Base-by-base conservation (phyloP, 2,329 filamentous ascomycete genomes). In the Cyclaneusma minus region DNA sequence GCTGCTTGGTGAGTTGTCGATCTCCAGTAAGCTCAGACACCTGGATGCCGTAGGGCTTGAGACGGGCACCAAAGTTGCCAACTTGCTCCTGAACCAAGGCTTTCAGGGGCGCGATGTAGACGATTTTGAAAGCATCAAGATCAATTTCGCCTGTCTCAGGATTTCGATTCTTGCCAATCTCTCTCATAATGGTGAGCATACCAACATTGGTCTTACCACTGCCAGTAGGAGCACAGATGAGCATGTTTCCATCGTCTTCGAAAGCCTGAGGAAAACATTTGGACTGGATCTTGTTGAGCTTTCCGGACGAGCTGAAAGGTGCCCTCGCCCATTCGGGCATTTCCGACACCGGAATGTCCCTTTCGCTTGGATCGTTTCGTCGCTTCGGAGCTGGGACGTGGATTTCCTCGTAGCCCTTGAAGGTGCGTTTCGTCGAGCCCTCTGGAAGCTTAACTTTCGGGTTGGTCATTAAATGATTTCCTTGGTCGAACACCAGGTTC, bases 391-490 rank as follows among this genome's bases (percentile, higher is more conserved):
- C 70, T 6, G 89, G 89, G 4, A 98, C 85, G 47, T 98, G 89
- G 31, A 95, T 94, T 47, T 98, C 89, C 52, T 98, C 89, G 40
- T 95, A 98, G 17, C 89, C 89, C 52, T 98, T 98, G 57, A 94
- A 94, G 0, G 81, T 83, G 24, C 84, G 71, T 52, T 95, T 94
- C 0, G 82, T 94, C 3, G 89, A 93, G 7, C 89, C 89, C 48
- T 93, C 83, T 0, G 89, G 89, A 12, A 98, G 64, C 35, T 80
- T 78, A 24, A 98, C 89, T 47, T 84, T 94, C 5, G 84, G 80
- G 43, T 98, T 98, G n/a, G 89, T 95, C 87, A 95, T 98, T 22
- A 98, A 64, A 58, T 98, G 89, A 44, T 95, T 98, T 28, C 89
- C 89, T 53, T 95, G 87, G 41, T 95, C 89, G 47, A 98, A 98